Percentiles rank a stretch among this genome's conserved stretches.
These are phyloP conservation scores for Claviceps quebecensis DNA, from an alignment of 2,329 filamentous ascomycete species.

Conservation along the genomic window DNA sequence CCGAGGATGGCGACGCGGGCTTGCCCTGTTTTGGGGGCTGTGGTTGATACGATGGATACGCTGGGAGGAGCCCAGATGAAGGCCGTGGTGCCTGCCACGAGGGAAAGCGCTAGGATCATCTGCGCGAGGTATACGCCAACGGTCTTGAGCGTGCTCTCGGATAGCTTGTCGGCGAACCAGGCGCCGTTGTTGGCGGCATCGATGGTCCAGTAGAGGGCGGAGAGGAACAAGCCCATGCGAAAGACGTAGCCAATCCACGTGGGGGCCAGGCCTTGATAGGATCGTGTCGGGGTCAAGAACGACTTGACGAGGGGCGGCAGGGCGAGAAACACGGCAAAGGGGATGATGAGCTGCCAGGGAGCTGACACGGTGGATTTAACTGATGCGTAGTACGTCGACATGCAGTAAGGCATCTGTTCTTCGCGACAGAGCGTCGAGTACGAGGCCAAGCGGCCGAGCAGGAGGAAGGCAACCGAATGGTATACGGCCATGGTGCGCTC, in stretches of 20 bases:
- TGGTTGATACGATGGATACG: slow-evolving; percentile 52
- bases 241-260: slow-evolving; percentile 74
- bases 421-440: slow-evolving; percentile 88
- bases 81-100: slow-evolving; percentile 72
- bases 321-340: slow-evolving; percentile 56
- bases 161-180: slow-evolving; percentile 49
- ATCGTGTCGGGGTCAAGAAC: slow-evolving; percentile 69
- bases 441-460: slow-evolving; percentile 67
- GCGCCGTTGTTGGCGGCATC: slow-evolving; percentile 78
- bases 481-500: slow-evolving; percentile 68
- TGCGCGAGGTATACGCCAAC: slow-evolving; percentile 68
- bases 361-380: slow-evolving; percentile 84
- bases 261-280: slow-evolving; percentile 74
- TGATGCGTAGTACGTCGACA: slow-evolving; percentile 90
- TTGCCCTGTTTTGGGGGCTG: slow-evolving; percentile 25
- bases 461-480: slow-evolving; percentile 71
- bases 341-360: slow-evolving; percentile 73
- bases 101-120: slow-evolving; percentile 60
- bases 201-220: slow-evolving; percentile 73
- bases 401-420: slow-evolving; percentile 96
- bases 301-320: slow-evolving; percentile 65
- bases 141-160: slow-evolving; percentile 54
- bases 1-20: slow-evolving; percentile 66
- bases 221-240: slow-evolving; percentile 59
- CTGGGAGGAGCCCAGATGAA: slow-evolving; percentile 80